Conservation (phyloP, 768 basidiomycete species). For the Lactarius tabidus region DNA sequence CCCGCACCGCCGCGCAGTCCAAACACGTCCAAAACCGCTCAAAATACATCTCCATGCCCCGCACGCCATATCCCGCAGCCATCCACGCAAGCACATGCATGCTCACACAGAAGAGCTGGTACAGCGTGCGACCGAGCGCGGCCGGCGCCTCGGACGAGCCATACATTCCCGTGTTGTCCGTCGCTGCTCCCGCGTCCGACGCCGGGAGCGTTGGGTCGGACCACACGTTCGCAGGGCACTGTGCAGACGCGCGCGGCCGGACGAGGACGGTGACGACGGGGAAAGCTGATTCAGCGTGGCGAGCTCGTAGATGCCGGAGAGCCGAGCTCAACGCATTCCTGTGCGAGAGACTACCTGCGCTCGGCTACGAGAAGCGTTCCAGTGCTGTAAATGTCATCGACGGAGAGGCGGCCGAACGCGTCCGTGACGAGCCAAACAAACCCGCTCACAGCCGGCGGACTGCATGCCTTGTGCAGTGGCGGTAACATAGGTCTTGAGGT, state of each 20-base stretch:
- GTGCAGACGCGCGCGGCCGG: background rate
- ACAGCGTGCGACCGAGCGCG: conserved; percentile 51
- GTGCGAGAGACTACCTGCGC: conserved; percentile 9
- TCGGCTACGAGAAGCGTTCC: conserved; percentile 73
- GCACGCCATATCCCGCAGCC: conserved; percentile 77
- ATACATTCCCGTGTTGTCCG: background rate
- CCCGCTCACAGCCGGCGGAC: conserved; percentile 72
- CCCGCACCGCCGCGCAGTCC: no score
- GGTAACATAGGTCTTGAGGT: conserved; percentile 71
- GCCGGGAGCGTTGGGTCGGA: background rate
- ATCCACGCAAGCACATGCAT: conserved; percentile 88
- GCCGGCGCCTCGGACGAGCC: background rate
- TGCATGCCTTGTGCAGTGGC: conserved; percentile 68
- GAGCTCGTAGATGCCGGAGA: conserved; percentile 15
- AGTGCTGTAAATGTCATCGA: conserved; percentile 83
- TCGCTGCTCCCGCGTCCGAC: background rate
- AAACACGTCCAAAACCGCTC: no score
- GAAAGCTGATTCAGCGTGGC: conserved; percentile 7
- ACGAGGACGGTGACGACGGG: conserved; percentile 4
- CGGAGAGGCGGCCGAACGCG: conserved; percentile 52
- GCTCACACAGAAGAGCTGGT: conserved; percentile 73
- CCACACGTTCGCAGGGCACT: background rate
- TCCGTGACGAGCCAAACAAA: conserved; percentile 89
- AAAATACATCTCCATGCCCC: conserved; percentile 91
- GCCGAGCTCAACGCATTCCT: conserved; percentile 9